Conservation (phyloP, 306 rosid genomes). For the Cicer pinnatifidum region DNA sequence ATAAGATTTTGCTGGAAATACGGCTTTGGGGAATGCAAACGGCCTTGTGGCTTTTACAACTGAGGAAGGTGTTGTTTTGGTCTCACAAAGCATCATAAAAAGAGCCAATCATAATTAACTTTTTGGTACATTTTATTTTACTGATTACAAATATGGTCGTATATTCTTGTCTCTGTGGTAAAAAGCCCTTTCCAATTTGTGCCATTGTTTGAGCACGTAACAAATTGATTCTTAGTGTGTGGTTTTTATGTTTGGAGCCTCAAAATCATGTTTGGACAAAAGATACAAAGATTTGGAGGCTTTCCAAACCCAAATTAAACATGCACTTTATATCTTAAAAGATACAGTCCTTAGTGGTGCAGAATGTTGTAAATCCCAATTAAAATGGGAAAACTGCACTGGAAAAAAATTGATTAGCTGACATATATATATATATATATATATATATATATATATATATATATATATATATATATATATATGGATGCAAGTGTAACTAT, state of each 20-base stretch:
- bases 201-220: constrained; percentile 42
- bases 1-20: constrained; percentile 65
- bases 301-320: constrained; percentile 9
- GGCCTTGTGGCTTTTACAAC: constrained; percentile 73
- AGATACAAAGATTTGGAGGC: constrained; percentile 22
- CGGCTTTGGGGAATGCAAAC: constrained; percentile 75
- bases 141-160: constrained; percentile 41
- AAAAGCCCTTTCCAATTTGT: constrained; percentile 36
- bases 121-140: constrained; percentile 28
- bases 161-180: constrained; percentile 60
- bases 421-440: constrained; percentile 9
- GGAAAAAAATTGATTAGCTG: constrained; percentile 22
- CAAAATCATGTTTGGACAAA: constrained; percentile 27
- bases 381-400: constrained; percentile 31
- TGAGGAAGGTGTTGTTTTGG: constrained; percentile 61
- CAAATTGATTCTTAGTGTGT: constrained; percentile 28
- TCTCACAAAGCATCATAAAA: constrained; percentile 45
- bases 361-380: constrained; percentile 46
- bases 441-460: background rate
- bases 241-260: constrained; percentile 29
- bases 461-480: constrained; percentile 10
- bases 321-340: constrained; percentile 25
- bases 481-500: constrained; percentile 23
- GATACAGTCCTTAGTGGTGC: constrained; percentile 17
- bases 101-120: constrained; percentile 32